Evolutionary conservation across 2,329 filamentous ascomycete genomes (phyloP), one percentile per base, ranked within the genome.

Genomic region (Aspergillus arachidicola): DNA sequence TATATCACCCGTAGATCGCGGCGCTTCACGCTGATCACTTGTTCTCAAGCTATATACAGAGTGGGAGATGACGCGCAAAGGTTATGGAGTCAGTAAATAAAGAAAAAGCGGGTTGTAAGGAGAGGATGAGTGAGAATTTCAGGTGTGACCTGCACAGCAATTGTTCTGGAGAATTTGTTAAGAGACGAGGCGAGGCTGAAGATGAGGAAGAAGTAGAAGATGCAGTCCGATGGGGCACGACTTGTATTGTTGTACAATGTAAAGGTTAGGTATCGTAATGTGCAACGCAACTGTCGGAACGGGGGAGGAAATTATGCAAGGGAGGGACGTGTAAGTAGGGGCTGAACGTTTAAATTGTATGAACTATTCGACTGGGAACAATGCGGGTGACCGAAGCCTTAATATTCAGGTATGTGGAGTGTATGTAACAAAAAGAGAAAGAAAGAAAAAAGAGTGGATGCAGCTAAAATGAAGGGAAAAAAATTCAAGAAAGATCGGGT

Each of bases 401-500:
- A 58, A 57, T 57, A 60, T 60, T 56, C 58, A 58, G 58, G 41
- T 51, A 53, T 21, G 26, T 57, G 54, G 58, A 48, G 34, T 60
- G 61, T 55, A 43, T 41, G 38, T 41, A 41, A 41, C 36, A 60
- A 63, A 38, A 21, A 41, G 32, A 48, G 61, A 26, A 54, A 43
- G 26, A 28, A 28, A 28, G 26, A 38, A 48, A 64, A 54, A 43
- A 7, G 36, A 38, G 23, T 32, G 26, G 30, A 53, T 28, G 30
- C 16, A 34, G 36, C 14, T 14, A 16, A 41, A 41, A 53, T 30
- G 19, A 28, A 53, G 50, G n/a, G 11, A 51, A 41, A 51, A 38
- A 12, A 32, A n/a, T n/a, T n/a, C 36, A n/a, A 58, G 46, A 16
- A 34, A 32, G 26, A 46, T 26, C 21, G 14, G 55, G 14, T 43